Conservation (phyloP, 768 basidiomycete genomes). For the Rhodosporidiobolus sp. region DNA sequence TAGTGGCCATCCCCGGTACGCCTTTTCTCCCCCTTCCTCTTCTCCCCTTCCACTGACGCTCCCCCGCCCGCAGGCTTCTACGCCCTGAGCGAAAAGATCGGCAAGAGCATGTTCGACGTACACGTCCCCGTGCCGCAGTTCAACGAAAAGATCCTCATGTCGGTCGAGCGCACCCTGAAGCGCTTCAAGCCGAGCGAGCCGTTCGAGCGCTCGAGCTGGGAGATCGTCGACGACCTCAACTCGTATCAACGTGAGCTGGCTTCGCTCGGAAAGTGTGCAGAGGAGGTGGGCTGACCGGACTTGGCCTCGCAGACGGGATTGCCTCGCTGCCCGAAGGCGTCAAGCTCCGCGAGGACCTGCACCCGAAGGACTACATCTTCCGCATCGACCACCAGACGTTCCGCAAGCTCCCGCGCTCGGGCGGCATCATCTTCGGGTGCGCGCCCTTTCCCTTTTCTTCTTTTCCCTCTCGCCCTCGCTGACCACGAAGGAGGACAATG, state of each 20-base stretch:
- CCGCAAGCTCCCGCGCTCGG: conserved; percentile 49
- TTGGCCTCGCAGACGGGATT: conserved; percentile 33
- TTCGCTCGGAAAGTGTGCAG: too few relatives aligned
- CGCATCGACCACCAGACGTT: conserved; percentile 51
- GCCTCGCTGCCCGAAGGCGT: conserved; percentile 8
- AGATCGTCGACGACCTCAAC: conserved; percentile 48
- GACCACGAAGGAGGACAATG: not conserved
- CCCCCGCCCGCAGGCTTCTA: conserved; percentile 46
- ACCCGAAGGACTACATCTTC: conserved; percentile 48
- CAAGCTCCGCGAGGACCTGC: conserved; percentile 34
- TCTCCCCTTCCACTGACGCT: not conserved
- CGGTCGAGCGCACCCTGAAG: conserved; percentile 51
- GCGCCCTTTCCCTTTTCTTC: conserved; percentile 23
- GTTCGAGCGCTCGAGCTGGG: conserved; percentile 51
- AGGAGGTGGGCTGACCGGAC: too few relatives aligned
- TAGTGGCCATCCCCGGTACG: conserved; percentile 48
- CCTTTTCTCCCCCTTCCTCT: not conserved
- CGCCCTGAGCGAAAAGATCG: conserved; percentile 48
- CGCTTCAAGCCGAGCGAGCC: conserved; percentile 49
- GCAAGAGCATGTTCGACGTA: conserved; percentile 45
- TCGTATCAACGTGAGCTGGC: conserved; percentile 36
- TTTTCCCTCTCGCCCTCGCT: not conserved
- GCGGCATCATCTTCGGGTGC: conserved; percentile 50
- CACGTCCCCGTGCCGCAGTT: conserved; percentile 49
- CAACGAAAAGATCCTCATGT: conserved; percentile 49